phyloP scores from a whole-genome alignment of 305 asterid species.

The Fraxinus latifolia region DNA sequence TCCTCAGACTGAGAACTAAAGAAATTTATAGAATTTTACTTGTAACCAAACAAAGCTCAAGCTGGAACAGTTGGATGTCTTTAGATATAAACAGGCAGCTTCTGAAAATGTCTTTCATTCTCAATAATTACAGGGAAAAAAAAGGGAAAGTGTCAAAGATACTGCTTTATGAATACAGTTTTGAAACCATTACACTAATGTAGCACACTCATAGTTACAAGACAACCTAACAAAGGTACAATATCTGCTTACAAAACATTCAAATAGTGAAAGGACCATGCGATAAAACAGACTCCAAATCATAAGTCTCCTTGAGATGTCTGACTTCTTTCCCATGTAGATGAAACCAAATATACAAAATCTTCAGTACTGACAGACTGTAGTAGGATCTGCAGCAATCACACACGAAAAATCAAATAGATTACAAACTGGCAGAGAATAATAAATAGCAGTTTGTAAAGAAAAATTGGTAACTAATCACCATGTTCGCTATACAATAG shows the following conservation, averaged over 20 bases:
- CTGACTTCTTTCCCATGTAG: neutral
- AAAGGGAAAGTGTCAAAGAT: neutral
- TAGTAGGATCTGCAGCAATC: constrained; percentile 7
- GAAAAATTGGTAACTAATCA: neutral
- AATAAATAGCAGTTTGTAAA: neutral
- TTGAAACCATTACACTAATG: neutral
- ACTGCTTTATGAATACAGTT: neutral
- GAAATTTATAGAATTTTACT: neutral
- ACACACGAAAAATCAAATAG: neutral
- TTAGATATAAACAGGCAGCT: neutral
- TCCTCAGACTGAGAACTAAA: neutral
- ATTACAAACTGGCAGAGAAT: neutral
- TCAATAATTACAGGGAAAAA: neutral
- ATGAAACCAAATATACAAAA: neutral
- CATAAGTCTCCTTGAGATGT: neutral
- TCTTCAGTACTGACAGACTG: neutral
- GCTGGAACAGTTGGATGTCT: neutral
- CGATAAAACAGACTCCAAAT: neutral
- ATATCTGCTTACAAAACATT: constrained; percentile 4
- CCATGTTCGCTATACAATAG: neutral
- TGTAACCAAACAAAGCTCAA: neutral
- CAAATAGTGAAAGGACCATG: neutral
- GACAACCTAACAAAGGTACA: constrained; percentile 9
- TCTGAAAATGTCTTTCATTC: neutral
- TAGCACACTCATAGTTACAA: neutral